phyloP scores from a whole-genome alignment of 495 filamentous ascomycete genomes.

The Zalerion maritima region DNA sequence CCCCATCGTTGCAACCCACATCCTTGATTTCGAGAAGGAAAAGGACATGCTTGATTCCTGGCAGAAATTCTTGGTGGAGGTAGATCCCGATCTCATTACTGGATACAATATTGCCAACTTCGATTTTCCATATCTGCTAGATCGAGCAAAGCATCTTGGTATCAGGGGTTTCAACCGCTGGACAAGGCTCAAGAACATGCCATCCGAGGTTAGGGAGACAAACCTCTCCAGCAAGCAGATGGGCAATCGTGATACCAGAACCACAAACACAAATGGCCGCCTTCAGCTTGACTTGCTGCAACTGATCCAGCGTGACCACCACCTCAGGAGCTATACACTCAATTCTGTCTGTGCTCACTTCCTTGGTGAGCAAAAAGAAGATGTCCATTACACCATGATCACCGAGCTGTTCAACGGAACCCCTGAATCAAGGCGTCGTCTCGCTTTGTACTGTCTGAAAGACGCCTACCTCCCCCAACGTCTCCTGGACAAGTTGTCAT shows the following conservation, averaged over 20 bases:
- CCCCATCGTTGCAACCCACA: constrained; percentile 85
- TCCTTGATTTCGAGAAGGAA: constrained; percentile 69
- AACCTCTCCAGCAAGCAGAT: constrained; percentile 98
- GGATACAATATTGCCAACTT: constrained; percentile 99
- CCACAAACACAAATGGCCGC: constrained; percentile 86
- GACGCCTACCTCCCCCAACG: constrained; percentile 93
- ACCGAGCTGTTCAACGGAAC: constrained; percentile 95
- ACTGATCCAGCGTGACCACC: constrained; percentile 83
- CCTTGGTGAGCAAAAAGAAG: constrained; percentile 93
- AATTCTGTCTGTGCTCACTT: constrained; percentile 98
- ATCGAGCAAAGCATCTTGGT: constrained; percentile 75
- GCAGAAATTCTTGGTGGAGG: constrained; percentile 78
- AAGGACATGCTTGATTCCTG: constrained; percentile 76
- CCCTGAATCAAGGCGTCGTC: constrained; percentile 71
- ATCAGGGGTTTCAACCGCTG: constrained; percentile 64
- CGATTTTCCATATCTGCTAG: constrained; percentile 92
- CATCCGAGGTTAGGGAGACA: constrained; percentile 53
- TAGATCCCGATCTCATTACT: constrained; percentile 95
- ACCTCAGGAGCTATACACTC: constrained; percentile 89
- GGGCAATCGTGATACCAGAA: constrained; percentile 87
- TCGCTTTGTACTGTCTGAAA: constrained; percentile 95
- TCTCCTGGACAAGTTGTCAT: constrained; percentile 94
- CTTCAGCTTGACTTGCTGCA: constrained; percentile 91
- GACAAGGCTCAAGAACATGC: constrained; percentile 54
- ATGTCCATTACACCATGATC: constrained; percentile 98